Evolutionary conservation across 371 early-diverging fungal genomes (phyloP).

Genomic region (Aphelidium insulamus): DNA sequence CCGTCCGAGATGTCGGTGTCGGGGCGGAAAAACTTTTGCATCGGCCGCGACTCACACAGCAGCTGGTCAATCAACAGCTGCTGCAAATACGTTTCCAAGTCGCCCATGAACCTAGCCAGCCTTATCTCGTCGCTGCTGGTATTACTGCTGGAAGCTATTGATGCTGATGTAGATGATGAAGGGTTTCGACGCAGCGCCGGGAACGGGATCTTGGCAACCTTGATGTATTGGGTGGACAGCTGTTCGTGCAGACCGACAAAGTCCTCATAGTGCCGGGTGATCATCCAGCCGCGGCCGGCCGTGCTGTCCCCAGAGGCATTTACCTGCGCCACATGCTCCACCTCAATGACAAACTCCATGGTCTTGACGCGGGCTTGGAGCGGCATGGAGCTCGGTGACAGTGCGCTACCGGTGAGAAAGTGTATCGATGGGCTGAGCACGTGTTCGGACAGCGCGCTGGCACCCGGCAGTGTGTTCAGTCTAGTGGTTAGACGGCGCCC

Average conservation of each 20-base stretch:
- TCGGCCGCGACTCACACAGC: slow-evolving; percentile 4
- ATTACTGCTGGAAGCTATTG: slow-evolving; percentile 2
- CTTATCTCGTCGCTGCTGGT: neutral
- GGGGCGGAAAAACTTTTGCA: slow-evolving; percentile 7
- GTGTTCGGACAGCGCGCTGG: too few species aligned
- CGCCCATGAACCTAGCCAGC: neutral
- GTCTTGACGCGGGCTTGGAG: slow-evolving; percentile 3
- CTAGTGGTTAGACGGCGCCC: too few species aligned
- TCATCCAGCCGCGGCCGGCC: slow-evolving; percentile 7
- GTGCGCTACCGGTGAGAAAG: too few species aligned
- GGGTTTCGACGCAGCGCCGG: slow-evolving; percentile 1
- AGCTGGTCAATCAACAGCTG: slow-evolving; percentile 3
- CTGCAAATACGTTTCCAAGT: slow-evolving; percentile 4
- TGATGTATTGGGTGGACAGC: slow-evolving; percentile 3
- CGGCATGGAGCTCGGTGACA: neutral
- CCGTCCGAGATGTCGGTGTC: slow-evolving; percentile 3
- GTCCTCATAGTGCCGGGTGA: slow-evolving; percentile 6
- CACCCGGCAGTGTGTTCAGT: too few species aligned
- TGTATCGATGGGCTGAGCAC: too few species aligned
- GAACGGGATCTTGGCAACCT: slow-evolving; percentile 7
- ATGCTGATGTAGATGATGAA: too few species aligned
- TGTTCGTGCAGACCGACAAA: slow-evolving; percentile 4
- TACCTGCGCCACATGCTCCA: slow-evolving; percentile 4
- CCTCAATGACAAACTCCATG: slow-evolving; percentile 4
- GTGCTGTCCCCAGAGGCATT: neutral